These are phyloP conservation scores for Sporothrix brasiliensis DNA, from an alignment of 2,329 filamentous ascomycete species.

Conservation along the genomic window DNA sequence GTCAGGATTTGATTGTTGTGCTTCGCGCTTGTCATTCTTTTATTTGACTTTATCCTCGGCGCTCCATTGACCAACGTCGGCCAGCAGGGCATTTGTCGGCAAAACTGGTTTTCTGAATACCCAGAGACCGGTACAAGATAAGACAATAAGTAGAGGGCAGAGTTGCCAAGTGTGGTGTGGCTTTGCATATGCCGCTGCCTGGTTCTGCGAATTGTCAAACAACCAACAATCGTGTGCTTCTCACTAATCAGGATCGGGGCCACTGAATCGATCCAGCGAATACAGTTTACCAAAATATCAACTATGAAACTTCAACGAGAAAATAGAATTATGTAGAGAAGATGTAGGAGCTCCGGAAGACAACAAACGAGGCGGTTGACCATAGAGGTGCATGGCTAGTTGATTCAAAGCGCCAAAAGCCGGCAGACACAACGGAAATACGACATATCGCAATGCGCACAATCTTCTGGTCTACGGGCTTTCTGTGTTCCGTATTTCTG, in stretches of 20 bases:
- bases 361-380: not conserved
- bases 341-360: not conserved
- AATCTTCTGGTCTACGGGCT: no score
- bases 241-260: no score
- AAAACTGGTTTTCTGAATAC: no score
- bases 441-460: no score
- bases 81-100: no score
- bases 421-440: no score
- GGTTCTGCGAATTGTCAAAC: not conserved
- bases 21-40: not conserved
- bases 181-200: not conserved
- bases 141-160: not conserved
- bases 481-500: no score
- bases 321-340: no score
- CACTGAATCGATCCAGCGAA: not conserved
- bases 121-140: not conserved
- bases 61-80: not conserved
- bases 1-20: not conserved
- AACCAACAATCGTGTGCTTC: not conserved
- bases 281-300: no score
- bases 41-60: not conserved
- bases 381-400: conserved; percentile 16
- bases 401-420: not conserved
- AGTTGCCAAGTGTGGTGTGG: not conserved
- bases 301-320: no score